A percentile compares a stretch with the other conserved stretches of the same genome.
These are phyloP conservation scores for Lathyrus tuberosus DNA, from an alignment of 306 rosid species.

Conservation along the genomic window DNA sequence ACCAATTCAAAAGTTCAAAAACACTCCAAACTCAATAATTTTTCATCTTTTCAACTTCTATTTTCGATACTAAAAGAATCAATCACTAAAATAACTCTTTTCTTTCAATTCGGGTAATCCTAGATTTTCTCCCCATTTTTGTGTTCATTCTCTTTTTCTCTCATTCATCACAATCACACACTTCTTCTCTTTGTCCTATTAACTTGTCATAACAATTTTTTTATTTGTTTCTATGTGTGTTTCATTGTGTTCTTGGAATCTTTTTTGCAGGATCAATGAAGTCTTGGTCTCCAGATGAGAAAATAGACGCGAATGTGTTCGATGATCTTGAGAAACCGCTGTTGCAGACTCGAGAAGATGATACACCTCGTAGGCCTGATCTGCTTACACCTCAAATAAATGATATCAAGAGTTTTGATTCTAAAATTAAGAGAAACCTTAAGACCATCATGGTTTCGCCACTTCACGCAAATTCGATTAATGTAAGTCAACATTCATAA, in stretches of 20 bases:
- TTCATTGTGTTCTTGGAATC: not conserved
- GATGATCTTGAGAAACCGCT: conserved; percentile 48
- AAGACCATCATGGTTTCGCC: conserved; percentile 56
- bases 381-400: conserved; percentile 48
- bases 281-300: conserved; percentile 8
- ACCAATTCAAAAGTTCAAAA: conserved; percentile 7
- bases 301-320: conserved; percentile 49
- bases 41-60: not conserved
- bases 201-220: no score
- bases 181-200: not conserved
- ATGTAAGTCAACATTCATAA: conserved; percentile 43
- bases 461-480: conserved; percentile 52
- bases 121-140: not conserved
- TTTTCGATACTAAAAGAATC: not conserved
- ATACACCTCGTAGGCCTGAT: conserved; percentile 1
- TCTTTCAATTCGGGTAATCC: conserved; percentile 1
- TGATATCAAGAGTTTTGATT: conserved; percentile 52
- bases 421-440: conserved; percentile 43
- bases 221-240: no score
- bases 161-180: not conserved
- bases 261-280: conserved; percentile 21
- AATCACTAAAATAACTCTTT: not conserved
- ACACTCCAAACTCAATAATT: not conserved
- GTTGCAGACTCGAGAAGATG: conserved; percentile 41
- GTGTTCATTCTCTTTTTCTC: not conserved